Conservation (phyloP, 208 protist species). For the Hexamita inflata region DNA sequence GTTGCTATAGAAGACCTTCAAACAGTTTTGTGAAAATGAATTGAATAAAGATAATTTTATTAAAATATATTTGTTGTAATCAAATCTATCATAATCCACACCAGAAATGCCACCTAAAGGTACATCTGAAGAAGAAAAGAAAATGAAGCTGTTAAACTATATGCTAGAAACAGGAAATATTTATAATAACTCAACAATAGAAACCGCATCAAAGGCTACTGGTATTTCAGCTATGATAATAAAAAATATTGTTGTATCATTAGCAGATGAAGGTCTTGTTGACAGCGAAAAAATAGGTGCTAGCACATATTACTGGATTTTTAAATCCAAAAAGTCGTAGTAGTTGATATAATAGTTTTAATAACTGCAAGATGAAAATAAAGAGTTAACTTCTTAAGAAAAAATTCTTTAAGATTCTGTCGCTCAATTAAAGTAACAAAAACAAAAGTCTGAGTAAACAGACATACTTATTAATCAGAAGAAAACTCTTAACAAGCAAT, state of each 20-base stretch:
- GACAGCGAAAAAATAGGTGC: slow-evolving; percentile 33
- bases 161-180: slow-evolving; percentile 12
- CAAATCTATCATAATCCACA: no score
- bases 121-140: slow-evolving; percentile 29
- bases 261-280: slow-evolving; percentile 31
- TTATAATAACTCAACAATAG: neutral
- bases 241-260: slow-evolving; percentile 23
- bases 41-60: no score
- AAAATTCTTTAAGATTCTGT: neutral
- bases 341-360: neutral
- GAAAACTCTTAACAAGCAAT: neutral
- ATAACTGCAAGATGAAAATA: neutral
- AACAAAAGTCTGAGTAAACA: neutral
- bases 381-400: neutral
- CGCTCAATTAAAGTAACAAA: slow-evolving; percentile 6
- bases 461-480: neutral
- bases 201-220: neutral
- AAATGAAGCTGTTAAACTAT: slow-evolving; percentile 16
- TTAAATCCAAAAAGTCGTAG: neutral
- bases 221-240: slow-evolving; percentile 19
- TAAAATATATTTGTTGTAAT: no score
- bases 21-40: no score
- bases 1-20: no score
- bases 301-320: slow-evolving; percentile 28
- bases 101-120: slow-evolving; percentile 36